Evolutionary conservation across 768 basidiomycete species (phyloP).

Genomic region (Dacryopinax primogenitus): DNA sequence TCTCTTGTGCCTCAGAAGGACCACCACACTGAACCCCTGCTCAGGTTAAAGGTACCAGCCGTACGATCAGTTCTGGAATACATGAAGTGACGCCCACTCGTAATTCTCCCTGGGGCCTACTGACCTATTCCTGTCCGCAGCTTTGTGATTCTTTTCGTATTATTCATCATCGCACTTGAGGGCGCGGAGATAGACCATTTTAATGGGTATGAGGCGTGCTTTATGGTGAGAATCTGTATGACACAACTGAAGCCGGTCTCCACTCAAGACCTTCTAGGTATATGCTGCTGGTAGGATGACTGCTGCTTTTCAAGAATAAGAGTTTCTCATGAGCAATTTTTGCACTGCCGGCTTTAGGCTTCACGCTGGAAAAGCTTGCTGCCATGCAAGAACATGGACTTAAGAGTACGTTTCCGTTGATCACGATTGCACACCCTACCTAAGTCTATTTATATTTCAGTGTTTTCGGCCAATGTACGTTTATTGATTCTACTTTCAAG

Average conservation of each 20-base stretch:
- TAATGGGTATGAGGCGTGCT: constrained; percentile 53
- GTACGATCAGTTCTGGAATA: constrained; percentile 86
- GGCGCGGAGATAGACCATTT: constrained; percentile 46
- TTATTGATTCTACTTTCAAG: neutral
- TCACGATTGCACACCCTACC: neutral
- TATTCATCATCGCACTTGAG: constrained; percentile 73
- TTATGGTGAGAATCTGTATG: constrained; percentile 40
- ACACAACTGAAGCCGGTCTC: neutral
- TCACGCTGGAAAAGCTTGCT: constrained; percentile 82
- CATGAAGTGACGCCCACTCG: constrained; percentile 42
- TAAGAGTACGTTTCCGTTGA: constrained; percentile 39
- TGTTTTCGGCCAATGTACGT: constrained; percentile 24
- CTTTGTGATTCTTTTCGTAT: constrained; percentile 65
- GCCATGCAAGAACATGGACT: constrained; percentile 94
- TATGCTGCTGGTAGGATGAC: constrained; percentile 29
- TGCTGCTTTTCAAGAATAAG: constrained; percentile 30
- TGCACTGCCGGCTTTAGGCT: constrained; percentile 40
- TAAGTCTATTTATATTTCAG: constrained; percentile 11
- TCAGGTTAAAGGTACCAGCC: constrained; percentile 80
- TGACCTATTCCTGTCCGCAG: constrained; percentile 30
- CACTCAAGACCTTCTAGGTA: constrained; percentile 16
- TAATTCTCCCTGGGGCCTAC: too few relatives aligned
- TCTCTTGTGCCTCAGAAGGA: constrained; percentile 8
- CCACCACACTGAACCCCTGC: neutral
- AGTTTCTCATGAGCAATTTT: neutral